These are phyloP conservation scores for Lasiodiplodia sp. DNA, from an alignment of 2,329 filamentous ascomycete species.

Conservation along the genomic window DNA sequence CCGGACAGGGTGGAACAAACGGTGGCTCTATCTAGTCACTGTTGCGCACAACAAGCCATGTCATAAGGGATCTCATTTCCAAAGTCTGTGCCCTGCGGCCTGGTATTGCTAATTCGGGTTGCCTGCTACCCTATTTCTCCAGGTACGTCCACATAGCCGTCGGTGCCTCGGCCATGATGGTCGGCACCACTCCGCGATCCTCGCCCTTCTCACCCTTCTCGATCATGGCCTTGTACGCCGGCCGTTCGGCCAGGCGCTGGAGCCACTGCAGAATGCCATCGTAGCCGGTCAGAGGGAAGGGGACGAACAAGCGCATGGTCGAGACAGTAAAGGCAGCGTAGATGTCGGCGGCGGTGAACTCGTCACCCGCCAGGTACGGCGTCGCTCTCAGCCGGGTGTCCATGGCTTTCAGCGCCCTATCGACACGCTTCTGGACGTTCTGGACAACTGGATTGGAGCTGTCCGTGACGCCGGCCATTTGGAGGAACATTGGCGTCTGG, in stretches of 20 bases:
- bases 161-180: constrained; percentile 23
- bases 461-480: constrained; percentile 34
- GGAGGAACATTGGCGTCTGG: constrained; percentile 41
- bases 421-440: constrained; percentile 43
- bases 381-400: constrained; percentile 57
- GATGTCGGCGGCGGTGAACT: constrained; percentile 71
- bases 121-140: not conserved
- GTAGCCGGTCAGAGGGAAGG: constrained; percentile 38
- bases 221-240: constrained; percentile 29
- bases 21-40: not conserved
- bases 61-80: not conserved
- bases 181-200: constrained; percentile 22
- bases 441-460: constrained; percentile 38
- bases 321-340: constrained; percentile 69
- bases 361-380: constrained; percentile 64
- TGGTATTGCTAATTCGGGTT: not conserved
- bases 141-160: not conserved
- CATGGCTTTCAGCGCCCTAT: constrained; percentile 52
- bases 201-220: constrained; percentile 31
- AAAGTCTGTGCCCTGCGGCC: not conserved
- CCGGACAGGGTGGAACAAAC: not conserved
- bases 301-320: constrained; percentile 64
- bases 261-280: constrained; percentile 36
- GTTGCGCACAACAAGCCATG: not conserved
- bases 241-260: constrained; percentile 16